A percentile compares a stretch with the other conserved stretches of the same genome.
phyloP scores from a whole-genome alignment of 306 rosid genomes.

The Sphenostylis stenocarpa region DNA sequence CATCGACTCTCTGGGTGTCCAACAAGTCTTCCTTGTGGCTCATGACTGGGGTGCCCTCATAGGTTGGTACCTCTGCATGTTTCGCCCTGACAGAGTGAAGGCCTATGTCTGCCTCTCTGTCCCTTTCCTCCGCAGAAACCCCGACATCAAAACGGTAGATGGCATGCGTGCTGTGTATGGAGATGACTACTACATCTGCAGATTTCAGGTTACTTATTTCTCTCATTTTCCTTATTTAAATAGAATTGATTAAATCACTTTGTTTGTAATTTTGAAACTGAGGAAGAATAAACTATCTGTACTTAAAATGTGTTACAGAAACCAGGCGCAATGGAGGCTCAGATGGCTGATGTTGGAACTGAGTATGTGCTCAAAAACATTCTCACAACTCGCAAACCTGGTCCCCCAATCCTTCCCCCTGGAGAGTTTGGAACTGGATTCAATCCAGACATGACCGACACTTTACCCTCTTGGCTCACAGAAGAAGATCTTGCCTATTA shows the following conservation, averaged over 20 bases:
- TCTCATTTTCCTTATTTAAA: too few species aligned
- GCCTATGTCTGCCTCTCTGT: slow-evolving; percentile 38
- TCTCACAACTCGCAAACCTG: slow-evolving; percentile 28
- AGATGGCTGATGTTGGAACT: slow-evolving; percentile 35
- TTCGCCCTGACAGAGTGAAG: slow-evolving; percentile 34
- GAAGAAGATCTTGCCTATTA: slow-evolving; percentile 43
- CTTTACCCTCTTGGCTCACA: slow-evolving; percentile 51
- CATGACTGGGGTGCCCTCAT: slow-evolving; percentile 43
- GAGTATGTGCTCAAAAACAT: slow-evolving; percentile 28
- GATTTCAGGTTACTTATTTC: slow-evolving; percentile 39
- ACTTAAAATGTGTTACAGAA: too few species aligned
- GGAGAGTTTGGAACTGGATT: slow-evolving; percentile 29
- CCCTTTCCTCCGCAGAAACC: slow-evolving; percentile 1
- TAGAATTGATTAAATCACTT: too few species aligned
- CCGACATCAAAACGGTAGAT: background rate
- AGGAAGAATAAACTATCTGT: too few species aligned
- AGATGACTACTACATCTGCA: slow-evolving; percentile 40
- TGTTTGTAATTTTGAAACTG: too few species aligned
- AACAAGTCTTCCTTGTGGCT: slow-evolving; percentile 37
- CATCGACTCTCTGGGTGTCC: background rate
- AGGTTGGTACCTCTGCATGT: slow-evolving; percentile 40
- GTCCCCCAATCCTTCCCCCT: slow-evolving; percentile 35
- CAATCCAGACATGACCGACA: slow-evolving; percentile 6
- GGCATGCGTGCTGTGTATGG: slow-evolving; percentile 19
- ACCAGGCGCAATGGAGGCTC: slow-evolving; percentile 36